These are phyloP conservation scores for Scheffersomyces insectosa DNA, from an alignment of 1,139 yeast species.

Conservation along the genomic window DNA sequence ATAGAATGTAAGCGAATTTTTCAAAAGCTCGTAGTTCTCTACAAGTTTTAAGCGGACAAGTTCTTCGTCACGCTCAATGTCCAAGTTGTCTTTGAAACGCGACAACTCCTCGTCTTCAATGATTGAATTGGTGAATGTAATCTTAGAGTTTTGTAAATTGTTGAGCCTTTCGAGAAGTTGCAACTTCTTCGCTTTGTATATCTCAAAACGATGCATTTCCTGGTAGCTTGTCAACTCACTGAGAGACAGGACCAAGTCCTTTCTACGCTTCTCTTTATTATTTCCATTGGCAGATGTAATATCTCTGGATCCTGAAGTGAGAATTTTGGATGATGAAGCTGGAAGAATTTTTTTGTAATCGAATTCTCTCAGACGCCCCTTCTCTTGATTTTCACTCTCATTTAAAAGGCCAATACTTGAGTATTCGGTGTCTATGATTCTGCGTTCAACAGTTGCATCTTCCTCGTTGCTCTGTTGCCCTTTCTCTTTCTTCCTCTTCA, in stretches of 20 bases:
- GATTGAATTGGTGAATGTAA: slow-evolving; percentile 20
- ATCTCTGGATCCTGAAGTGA: slow-evolving; percentile 18
- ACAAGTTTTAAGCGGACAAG: slow-evolving; percentile 35
- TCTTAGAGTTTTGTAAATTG: slow-evolving; percentile 26
- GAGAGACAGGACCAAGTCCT: slow-evolving; percentile 18
- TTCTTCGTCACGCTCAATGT: slow-evolving; percentile 38
- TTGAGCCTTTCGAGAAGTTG: slow-evolving; percentile 27
- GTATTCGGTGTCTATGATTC: not conserved
- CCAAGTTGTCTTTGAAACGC: slow-evolving; percentile 32
- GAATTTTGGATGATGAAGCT: slow-evolving; percentile 5
- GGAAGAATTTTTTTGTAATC: slow-evolving; percentile 1
- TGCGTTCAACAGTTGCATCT: not conserved
- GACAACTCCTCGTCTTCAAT: slow-evolving; percentile 34
- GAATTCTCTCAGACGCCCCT: not conserved
- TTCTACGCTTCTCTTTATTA: slow-evolving; percentile 27
- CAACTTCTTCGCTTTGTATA: slow-evolving; percentile 24
- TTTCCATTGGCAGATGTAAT: slow-evolving; percentile 25
- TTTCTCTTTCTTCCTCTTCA: slow-evolving; percentile 3
- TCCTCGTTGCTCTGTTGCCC: not conserved
- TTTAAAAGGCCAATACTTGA: not conserved
- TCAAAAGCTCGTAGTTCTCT: slow-evolving; percentile 36
- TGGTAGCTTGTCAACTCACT: slow-evolving; percentile 18
- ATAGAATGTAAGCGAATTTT: slow-evolving; percentile 35
- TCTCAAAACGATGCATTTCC: slow-evolving; percentile 16
- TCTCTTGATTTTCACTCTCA: not conserved